Evolutionary conservation across 2,329 filamentous ascomycete species (phyloP), one percentile per base, ranked within the genome.

Genomic region (Thermothelomyces thermophilus): DNA sequence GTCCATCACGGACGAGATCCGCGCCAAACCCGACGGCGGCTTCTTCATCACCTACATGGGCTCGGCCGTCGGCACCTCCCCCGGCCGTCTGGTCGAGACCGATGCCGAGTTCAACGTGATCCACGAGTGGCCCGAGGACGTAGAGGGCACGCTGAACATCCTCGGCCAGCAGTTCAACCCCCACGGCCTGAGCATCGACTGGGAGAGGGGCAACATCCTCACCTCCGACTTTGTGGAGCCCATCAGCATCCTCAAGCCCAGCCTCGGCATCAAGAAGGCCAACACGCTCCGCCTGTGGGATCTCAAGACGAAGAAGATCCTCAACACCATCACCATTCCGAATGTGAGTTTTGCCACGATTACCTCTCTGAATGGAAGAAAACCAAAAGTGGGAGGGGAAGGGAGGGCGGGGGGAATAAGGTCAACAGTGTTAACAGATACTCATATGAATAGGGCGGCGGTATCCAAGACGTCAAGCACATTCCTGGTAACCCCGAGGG

Each of bases 381-480:
- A n/a, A n/a, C n/a, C n/a, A n/a, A n/a, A n/a, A n/a, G n/a, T n/a
- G n/a, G n/a, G n/a, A n/a, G n/a, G n/a, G n/a, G n/a, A n/a, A n/a
- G n/a, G n/a, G n/a, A n/a, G n/a, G n/a, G n/a, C n/a, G n/a, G n/a
- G 19, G 2, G 8, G 19, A 1, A 3, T 8, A 8, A n/a, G 26
- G 6, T 11, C 37, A 1, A 4, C 14, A 8, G 26, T 31, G 13
- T 19, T 30, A 41, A 47, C 8, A n/a, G 5, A 26, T 9, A 22
- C 19, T 5, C 8, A 35, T 5, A n/a, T n/a, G n/a, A n/a, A n/a
- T 19, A 49, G 46, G 76, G 77, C 31, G 70, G 71, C 35, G 79
- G 79, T 53, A 82, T 83, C 44, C 79, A 83, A 59, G 79, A 83
- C 55, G 75, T 83, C 60, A 83, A 83, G 63, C 82, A 82, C 66